phyloP scores from a whole-genome alignment of 352 stramenopile genomes.

The Pythium utonaiense region DNA sequence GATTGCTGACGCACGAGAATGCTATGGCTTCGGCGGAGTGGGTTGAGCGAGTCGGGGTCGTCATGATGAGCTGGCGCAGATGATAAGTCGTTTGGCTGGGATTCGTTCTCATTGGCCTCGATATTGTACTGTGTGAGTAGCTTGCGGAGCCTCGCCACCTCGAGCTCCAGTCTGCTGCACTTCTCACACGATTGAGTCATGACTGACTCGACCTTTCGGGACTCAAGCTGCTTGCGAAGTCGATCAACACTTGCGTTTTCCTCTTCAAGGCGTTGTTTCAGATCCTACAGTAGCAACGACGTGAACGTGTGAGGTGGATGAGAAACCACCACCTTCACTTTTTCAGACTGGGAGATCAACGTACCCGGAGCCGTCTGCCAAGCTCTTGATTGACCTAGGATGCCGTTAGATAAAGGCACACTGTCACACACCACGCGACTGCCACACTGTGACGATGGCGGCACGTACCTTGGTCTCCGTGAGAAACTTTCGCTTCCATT shows the following conservation, averaged over 20 bases:
- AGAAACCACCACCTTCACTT: background rate
- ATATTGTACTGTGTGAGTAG: conserved; percentile 13
- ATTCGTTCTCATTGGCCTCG: background rate
- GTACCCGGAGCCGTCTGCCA: conserved; percentile 52
- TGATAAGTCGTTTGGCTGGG: background rate
- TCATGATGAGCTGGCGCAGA: background rate
- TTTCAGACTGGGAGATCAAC: conserved; percentile 6
- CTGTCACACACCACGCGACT: background rate
- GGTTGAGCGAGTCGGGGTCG: background rate
- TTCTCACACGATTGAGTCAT: conserved; percentile 8
- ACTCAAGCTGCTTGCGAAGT: conserved; percentile 28
- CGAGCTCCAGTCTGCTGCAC: conserved; percentile 17
- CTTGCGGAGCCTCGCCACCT: conserved; percentile 12
- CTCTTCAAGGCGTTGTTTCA: conserved; percentile 43
- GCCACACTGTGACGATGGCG: background rate
- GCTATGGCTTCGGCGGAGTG: conserved; percentile 22
- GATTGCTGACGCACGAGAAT: conserved; percentile 28
- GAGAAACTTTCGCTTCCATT: conserved; percentile 66
- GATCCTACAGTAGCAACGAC: conserved; percentile 31
- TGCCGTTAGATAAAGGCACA: background rate
- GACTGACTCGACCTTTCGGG: background rate
- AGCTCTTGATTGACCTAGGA: conserved; percentile 75
- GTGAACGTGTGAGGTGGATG: background rate
- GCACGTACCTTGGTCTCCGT: conserved; percentile 59
- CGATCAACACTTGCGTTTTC: conserved; percentile 35